Evolutionary conservation across 139 green algal species (phyloP), one percentile per base, ranked within the genome.

Genomic region (Picochlorum sp.): DNA sequence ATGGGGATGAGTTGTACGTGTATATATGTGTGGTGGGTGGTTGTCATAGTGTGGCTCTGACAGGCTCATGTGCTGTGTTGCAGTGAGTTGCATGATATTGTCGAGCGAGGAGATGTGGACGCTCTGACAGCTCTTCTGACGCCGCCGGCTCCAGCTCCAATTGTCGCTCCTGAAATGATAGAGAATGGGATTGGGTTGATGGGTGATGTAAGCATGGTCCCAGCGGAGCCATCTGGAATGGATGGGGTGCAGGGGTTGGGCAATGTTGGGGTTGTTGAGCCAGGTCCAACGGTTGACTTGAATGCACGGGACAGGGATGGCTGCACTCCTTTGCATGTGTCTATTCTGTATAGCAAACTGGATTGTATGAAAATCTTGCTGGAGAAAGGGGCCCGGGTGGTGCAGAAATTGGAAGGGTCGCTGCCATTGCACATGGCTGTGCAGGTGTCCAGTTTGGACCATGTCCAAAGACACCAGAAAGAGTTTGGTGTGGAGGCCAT

Each of bases 271-370:
- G 16, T 16, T 30, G 15, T 37, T 4, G 26, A 49, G 2, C 15
- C 49, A 18, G 45, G 6, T 5, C 20, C 62, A 30, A 6, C 21
- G 4, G 58, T 61, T 3, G 28, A 73, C 21, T 18, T 89, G 3
- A 71, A 85, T 56, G 41, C 56, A 3, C 72, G 70, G 23, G 86
- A 94, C 56, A 49, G 56, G 2, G 60, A 84, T 18, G 66, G 71
- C 2, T 88, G 78, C 63, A 90, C 86, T 11, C 84, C 89, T 0
- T 62, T 96, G 50, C 88, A 96, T 75, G 47, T 95, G 1, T 85
- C 88, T 23, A 69, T 95, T 20, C 68, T 95, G 6, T 73, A 85
- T 32, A 85, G 86, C 81, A 32, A 20, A 45, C 14, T 37, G 7
- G 74, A 78, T n/a, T 80, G 68, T 23, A 69, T 67, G 10, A 20